Evolutionary conservation across 2,329 filamentous ascomycete species (phyloP), one percentile per base, ranked within the genome.

Genomic region (Fusarium palustre): DNA sequence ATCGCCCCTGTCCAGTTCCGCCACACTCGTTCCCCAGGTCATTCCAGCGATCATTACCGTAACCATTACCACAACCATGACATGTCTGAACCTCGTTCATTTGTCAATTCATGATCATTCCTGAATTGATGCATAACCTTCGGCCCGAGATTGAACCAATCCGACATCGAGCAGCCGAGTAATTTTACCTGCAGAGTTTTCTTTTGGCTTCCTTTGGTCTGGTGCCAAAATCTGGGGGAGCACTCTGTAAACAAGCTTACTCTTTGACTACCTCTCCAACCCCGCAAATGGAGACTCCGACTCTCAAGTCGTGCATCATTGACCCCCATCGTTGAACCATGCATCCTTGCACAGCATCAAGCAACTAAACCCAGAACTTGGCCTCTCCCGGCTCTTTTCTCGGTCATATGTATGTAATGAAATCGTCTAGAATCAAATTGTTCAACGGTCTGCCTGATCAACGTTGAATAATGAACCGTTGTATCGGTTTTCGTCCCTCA

Each of bases 341-440:
- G 61, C 62, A 60, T 43, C 64, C 64, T 28, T 48, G 41, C 34
- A 63, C 46, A 38, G 33, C 57, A 58, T 67, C 63, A 58, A 24
- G 33, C 33, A 43, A 54, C 43, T 39, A 57, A 18, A 46, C 43
- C 28, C 30, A 46, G 39, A 48, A 64, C 64, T 52, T 59, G 52
- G 36, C 34, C 13, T 20, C 18, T 30, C 18, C 64, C 65, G 65
- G 65, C 65, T 68, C 59, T 68, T 68, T 68, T 68, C 65, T 68
- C 65, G 65, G 65, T 39, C 59, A 33, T 68, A 68, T 10, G 49
- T 48, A 33, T 38, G 11, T 12, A 15, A 36, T 39, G 18, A 5
- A 5, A 24, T 59, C 20, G 13, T 20, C 42, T 16, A 18, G 22
- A 36, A 16, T 18, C 18, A 6, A 31, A 12, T 20, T 3, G 1